Conservation (phyloP, 495 filamentous ascomycete species). For the Talaromyces proteolyticus region DNA sequence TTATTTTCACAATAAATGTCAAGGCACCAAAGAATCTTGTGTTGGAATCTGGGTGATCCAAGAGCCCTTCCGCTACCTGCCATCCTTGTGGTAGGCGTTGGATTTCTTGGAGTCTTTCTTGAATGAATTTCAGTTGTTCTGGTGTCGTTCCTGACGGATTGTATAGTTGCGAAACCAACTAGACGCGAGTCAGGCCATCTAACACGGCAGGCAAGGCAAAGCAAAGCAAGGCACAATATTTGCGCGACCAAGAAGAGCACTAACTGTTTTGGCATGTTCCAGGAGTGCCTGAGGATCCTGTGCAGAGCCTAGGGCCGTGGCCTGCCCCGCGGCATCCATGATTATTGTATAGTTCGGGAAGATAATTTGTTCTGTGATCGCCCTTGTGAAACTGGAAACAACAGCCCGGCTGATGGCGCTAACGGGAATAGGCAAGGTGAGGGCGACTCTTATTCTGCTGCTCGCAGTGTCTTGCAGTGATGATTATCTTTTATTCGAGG, state of each 20-base stretch:
- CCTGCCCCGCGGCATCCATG: conserved; percentile 4
- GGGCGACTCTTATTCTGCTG: background rate
- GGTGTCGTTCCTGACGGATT: conserved; percentile 51
- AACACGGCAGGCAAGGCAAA: background rate
- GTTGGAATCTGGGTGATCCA: conserved; percentile 57
- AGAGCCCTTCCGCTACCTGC: conserved; percentile 71
- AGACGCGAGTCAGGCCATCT: background rate
- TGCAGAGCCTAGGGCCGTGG: background rate
- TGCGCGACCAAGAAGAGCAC: background rate
- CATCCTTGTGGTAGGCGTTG: conserved; percentile 78
- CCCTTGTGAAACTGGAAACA: no score
- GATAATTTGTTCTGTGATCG: no score
- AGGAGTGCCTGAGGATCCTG: conserved; percentile 20
- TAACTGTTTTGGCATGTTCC: conserved; percentile 21
- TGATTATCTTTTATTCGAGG: background rate
- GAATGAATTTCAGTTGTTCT: conserved; percentile 56
- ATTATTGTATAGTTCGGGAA: no score
- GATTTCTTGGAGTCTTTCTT: conserved; percentile 68
- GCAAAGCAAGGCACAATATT: background rate
- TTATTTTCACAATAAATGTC: conserved; percentile 89
- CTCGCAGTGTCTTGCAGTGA: background rate
- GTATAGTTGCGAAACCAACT: conserved; percentile 51
- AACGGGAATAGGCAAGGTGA: conserved; percentile 1
- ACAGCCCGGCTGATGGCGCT: conserved; percentile 8
- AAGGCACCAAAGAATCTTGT: conserved; percentile 91